Conservation (phyloP, 768 basidiomycete genomes). For the Mycena latifolia region DNA sequence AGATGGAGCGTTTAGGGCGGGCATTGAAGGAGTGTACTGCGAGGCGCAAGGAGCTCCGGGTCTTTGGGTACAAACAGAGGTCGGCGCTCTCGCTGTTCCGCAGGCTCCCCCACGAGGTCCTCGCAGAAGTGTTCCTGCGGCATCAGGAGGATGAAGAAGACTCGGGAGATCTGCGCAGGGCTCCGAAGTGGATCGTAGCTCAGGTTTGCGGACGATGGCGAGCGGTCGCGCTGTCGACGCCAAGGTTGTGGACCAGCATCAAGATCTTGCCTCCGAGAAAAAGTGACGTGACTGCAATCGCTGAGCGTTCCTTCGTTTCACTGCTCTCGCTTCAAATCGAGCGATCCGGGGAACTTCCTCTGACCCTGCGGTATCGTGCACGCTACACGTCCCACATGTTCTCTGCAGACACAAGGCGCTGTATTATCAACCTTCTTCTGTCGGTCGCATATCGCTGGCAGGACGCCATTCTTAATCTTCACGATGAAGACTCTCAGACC, state of each 20-base stretch:
- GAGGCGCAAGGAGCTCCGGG: too few relatives aligned
- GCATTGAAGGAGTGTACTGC: too few relatives aligned
- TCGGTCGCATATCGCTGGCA: conserved; percentile 16
- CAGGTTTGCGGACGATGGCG: conserved; percentile 9
- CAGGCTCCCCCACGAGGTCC: background rate
- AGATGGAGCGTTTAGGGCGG: too few relatives aligned
- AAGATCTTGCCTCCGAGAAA: background rate
- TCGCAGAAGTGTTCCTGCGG: background rate
- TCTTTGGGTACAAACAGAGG: too few relatives aligned
- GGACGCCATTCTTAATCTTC: background rate
- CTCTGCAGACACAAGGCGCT: background rate
- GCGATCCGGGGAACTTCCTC: background rate
- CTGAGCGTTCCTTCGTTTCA: background rate
- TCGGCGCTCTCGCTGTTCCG: too few relatives aligned
- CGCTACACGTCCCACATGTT: background rate
- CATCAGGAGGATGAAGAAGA: too few relatives aligned
- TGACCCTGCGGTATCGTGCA: background rate
- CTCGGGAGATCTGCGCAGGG: too few relatives aligned
- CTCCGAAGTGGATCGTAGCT: background rate
- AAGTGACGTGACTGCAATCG: too few relatives aligned
- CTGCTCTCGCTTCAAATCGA: conserved; percentile 11
- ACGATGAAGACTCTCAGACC: background rate
- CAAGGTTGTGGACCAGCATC: conserved; percentile 8
- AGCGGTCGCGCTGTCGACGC: conserved; percentile 6
- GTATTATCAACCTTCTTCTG: background rate